phyloP scores from a whole-genome alignment of 805 yeast species.

The Metschnikowia proteae region DNA sequence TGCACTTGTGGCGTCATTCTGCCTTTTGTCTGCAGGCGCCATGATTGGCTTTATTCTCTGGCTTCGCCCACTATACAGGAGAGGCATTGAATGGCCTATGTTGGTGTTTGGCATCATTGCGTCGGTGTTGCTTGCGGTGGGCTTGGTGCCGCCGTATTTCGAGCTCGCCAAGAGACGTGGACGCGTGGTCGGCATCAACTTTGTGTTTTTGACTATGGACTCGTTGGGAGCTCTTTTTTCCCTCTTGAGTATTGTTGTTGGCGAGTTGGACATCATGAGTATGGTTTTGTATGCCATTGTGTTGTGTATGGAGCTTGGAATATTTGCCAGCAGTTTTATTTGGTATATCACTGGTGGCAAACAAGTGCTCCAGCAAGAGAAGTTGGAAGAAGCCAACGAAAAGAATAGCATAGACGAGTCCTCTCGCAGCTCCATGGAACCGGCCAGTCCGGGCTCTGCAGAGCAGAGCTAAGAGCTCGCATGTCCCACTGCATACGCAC shows the following conservation, averaged over 20 bases:
- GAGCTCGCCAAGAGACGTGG: constrained; percentile 80
- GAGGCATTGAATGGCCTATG: constrained; percentile 69
- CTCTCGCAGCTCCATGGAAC: neutral
- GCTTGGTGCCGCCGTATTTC: constrained; percentile 84
- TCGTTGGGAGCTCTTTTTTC: constrained; percentile 78
- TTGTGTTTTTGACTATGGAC: constrained; percentile 71
- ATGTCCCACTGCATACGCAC: neutral
- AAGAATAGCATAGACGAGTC: neutral
- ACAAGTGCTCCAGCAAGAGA: constrained; percentile 23
- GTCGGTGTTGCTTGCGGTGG: constrained; percentile 66
- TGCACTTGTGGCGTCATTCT: constrained; percentile 32
- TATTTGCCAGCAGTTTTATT: constrained; percentile 61
- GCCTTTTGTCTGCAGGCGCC: constrained; percentile 42
- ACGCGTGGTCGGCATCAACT: constrained; percentile 84
- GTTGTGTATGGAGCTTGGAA: constrained; percentile 72
- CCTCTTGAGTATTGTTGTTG: constrained; percentile 54
- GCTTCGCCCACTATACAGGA: constrained; percentile 50
- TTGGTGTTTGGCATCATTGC: constrained; percentile 79
- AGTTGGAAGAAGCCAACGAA: constrained; percentile 9
- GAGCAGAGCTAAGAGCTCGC: neutral
- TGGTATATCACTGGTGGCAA: constrained; percentile 53
- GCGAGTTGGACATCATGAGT: constrained; percentile 71
- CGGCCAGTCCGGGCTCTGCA: neutral
- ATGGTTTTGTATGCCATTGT: constrained; percentile 71
- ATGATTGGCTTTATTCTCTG: constrained; percentile 73